Base-by-base conservation (phyloP, 495 filamentous ascomycete species). In the Halenospora varia region DNA sequence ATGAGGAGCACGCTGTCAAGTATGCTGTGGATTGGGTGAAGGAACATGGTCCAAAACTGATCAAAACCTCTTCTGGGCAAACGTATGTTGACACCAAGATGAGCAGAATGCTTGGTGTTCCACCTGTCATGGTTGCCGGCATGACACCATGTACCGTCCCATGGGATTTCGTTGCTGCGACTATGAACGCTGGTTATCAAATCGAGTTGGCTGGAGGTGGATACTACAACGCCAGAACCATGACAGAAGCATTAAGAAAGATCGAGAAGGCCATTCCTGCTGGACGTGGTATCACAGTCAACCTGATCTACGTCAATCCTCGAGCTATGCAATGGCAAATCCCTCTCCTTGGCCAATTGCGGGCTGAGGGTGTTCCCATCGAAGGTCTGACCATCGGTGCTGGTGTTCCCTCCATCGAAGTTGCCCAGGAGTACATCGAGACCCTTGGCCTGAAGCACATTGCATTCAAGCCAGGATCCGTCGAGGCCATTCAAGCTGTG, bases 21-120 rank as follows among this genome's bases (percentile, higher is more conserved):
- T 97, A 87, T 70, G 94, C 95, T 24, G 84, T 90, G n/a, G 90
- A 99, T 70, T 99, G 94, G 94, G 92, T 97, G 44, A 93, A 94
- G 70, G 91, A 97, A 68, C 87, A 94, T 68, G 90, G 94, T 17
- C 94, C 94, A 2, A 85, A 83, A 50, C 80, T 98, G 42, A 83
- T 92, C 62, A 90, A 89, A 75, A 96, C 90, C 19, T 90, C 91
- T 6, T 79, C 79, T 48, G 94, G 94, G 20, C 82, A 87, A 66
- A 95, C 88, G 0, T 96, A 88, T 56, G 94, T 98, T 24, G 92
- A 97, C 73, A 98, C 94, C 42, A 96, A 96, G 80, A 96, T 98
- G 89, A 96, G 91, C 74, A 80, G 92, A 62, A 76, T 96, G 19
- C 77, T 97, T 29, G 92, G 94, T 35, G 79, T 96, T 15, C 92